A percentile compares a stretch with the other conserved stretches of the same genome.
These are phyloP conservation scores for Raffaelea ambrosiae DNA, from an alignment of 2,329 filamentous ascomycete genomes.

Conservation along the genomic window DNA sequence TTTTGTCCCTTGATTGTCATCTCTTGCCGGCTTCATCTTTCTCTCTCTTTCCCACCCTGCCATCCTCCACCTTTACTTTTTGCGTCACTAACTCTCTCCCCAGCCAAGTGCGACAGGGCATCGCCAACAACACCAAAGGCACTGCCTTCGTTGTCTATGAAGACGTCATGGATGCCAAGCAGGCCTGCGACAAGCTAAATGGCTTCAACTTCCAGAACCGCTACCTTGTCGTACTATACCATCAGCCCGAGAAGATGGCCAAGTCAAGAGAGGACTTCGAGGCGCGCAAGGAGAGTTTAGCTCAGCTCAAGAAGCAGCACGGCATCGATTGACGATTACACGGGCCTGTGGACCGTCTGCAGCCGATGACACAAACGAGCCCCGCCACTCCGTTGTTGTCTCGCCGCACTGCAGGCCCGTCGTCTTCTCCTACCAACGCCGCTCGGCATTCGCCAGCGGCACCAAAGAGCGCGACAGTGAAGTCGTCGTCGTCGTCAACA, in stretches of 20 bases:
- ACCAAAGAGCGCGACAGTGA: too few species aligned
- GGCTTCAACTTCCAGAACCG: constrained; percentile 99
- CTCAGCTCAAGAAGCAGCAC: constrained; percentile 94
- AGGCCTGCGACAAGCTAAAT: constrained; percentile 98
- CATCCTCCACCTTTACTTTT: neutral
- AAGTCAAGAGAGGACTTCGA: constrained; percentile 91
- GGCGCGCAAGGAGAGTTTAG: constrained; percentile 91
- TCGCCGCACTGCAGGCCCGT: constrained; percentile 53
- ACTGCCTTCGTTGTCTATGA: constrained; percentile 99
- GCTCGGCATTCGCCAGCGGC: too few species aligned
- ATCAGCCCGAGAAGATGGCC: constrained; percentile 59
- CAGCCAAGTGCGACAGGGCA: constrained; percentile 97
- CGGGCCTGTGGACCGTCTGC: constrained; percentile 53
- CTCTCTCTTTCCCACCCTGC: neutral
- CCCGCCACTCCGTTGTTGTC: constrained; percentile 13
- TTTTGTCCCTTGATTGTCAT: constrained; percentile 14
- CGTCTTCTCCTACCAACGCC: constrained; percentile 36
- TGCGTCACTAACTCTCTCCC: constrained; percentile 5
- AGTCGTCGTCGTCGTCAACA: too few species aligned
- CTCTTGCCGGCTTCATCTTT: neutral
- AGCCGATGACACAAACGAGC: constrained; percentile 18
- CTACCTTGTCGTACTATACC: constrained; percentile 76
- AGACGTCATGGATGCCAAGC: constrained; percentile 97
- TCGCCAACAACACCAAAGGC: constrained; percentile 94
- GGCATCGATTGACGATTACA: constrained; percentile 94